phyloP scores from a whole-genome alignment of 169 alveolate species.

The Plasmodium malariae region DNA sequence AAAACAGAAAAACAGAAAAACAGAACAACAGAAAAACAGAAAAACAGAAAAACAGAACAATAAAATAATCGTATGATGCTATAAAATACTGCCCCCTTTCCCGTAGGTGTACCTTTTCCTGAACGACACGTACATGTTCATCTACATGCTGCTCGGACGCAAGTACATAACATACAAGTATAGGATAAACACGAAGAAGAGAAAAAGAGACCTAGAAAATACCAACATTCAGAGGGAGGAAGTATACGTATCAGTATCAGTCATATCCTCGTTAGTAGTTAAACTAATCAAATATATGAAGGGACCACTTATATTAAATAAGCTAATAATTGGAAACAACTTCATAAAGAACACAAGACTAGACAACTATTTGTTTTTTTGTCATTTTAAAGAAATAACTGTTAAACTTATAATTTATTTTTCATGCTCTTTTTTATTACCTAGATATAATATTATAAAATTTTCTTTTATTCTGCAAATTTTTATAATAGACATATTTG shows the following conservation, averaged over 20 bases:
- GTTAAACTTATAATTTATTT: conserved; percentile 34
- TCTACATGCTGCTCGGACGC: conserved; percentile 61
- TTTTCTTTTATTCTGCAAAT: background rate
- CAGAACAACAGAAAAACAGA: too few species aligned
- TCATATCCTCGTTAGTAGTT: conserved; percentile 32
- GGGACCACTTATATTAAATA: conserved; percentile 36
- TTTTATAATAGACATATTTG: conserved; percentile 1
- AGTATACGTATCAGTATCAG: conserved; percentile 26
- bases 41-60: too few species aligned
- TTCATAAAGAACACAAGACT: conserved; percentile 58
- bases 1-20: too few species aligned
- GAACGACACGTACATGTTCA: conserved; percentile 39
- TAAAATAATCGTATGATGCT: too few species aligned
- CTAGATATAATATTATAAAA: conserved; percentile 8
- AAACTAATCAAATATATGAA: conserved; percentile 60
- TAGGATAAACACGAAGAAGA: background rate
- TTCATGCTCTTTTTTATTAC: background rate
- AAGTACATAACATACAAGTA: conserved; percentile 39
- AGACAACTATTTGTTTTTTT: conserved; percentile 45
- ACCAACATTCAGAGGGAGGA: background rate
- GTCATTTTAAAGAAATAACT: conserved; percentile 45
- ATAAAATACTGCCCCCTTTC: too few species aligned
- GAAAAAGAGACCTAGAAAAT: background rate
- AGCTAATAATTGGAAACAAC: conserved; percentile 43
- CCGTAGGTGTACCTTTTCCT: conserved; percentile 50